phyloP scores from a whole-genome alignment of 495 filamentous ascomycete genomes.

The Immersiella caudata region DNA sequence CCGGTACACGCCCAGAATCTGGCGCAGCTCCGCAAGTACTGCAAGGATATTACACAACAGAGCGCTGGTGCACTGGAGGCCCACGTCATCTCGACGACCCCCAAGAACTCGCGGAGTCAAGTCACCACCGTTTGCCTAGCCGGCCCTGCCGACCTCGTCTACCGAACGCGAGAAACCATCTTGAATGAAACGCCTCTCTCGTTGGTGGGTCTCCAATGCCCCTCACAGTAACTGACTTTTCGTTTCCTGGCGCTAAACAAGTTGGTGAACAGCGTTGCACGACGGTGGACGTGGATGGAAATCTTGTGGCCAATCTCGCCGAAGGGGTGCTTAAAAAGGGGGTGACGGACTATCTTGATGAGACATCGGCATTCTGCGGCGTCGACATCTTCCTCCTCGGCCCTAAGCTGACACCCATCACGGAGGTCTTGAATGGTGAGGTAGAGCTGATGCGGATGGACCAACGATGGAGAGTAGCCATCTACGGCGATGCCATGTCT shows the following conservation, averaged over 20 bases:
- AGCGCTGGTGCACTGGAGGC: slow-evolving; percentile 71
- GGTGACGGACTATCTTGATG: slow-evolving; percentile 82
- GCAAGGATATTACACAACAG: slow-evolving; percentile 71
- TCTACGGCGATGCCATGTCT: slow-evolving; percentile 94
- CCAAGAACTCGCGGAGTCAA: slow-evolving; percentile 71
- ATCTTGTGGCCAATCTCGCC: slow-evolving; percentile 78
- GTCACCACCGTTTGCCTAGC: slow-evolving; percentile 91
- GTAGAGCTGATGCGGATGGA: slow-evolving; percentile 56
- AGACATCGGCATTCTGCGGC: slow-evolving; percentile 79
- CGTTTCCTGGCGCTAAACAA: not conserved
- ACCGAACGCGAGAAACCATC: slow-evolving; percentile 80
- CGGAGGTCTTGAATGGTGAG: slow-evolving; percentile 62
- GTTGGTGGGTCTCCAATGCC: slow-evolving; percentile 62
- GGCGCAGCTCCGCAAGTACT: slow-evolving; percentile 71
- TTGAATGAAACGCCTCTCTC: slow-evolving; percentile 85
- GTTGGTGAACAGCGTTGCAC: slow-evolving; percentile 50
- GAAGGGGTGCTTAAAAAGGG: slow-evolving; percentile 62
- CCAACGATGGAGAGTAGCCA: slow-evolving; percentile 83
- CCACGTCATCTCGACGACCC: slow-evolving; percentile 77
- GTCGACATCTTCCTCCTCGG: slow-evolving; percentile 95
- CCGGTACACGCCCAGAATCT: slow-evolving; percentile 88
- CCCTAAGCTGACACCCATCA: slow-evolving; percentile 71
- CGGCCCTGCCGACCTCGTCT: slow-evolving; percentile 78
- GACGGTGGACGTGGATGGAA: slow-evolving; percentile 86
- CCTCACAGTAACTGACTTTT: not conserved